These are phyloP conservation scores for Xerocomellus intermedius DNA, from an alignment of 768 basidiomycete species.

Conservation along the genomic window DNA sequence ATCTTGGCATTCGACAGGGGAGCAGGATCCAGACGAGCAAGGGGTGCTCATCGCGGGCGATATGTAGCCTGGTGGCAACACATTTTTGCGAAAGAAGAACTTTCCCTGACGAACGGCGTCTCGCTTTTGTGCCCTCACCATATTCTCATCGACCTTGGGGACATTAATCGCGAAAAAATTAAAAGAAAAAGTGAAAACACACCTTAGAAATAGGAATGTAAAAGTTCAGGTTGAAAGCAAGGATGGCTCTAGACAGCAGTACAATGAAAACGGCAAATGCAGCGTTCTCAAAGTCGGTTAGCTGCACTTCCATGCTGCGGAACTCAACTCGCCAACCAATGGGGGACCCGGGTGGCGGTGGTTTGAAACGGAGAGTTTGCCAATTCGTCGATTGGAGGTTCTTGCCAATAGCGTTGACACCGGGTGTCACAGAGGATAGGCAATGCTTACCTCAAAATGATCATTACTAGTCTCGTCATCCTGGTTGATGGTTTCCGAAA, in stretches of 20 bases:
- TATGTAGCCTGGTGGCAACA: conserved; percentile 58
- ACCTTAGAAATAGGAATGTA: conserved; percentile 98
- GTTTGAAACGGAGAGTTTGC: conserved; percentile 99
- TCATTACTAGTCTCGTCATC: conserved; percentile 86
- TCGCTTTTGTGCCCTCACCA: conserved; percentile 83
- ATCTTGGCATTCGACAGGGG: conserved; percentile 35
- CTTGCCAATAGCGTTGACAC: conserved; percentile 37
- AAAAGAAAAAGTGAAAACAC: neutral
- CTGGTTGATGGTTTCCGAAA: conserved; percentile 90
- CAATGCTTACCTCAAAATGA: conserved; percentile 82
- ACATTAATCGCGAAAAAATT: neutral
- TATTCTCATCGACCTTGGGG: conserved; percentile 91
- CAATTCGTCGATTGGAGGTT: conserved; percentile 99
- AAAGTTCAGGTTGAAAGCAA: conserved; percentile 88
- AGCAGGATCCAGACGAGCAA: conserved; percentile 43
- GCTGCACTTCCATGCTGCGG: conserved; percentile 97
- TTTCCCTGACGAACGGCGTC: conserved; percentile 71
- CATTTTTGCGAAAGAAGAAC: conserved; percentile 88
- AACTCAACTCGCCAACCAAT: conserved; percentile 99
- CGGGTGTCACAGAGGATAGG: neutral
- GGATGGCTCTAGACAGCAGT: conserved; percentile 88
- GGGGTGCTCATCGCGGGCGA: conserved; percentile 40
- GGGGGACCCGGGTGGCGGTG: conserved; percentile 86
- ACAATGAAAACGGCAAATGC: conserved; percentile 95
- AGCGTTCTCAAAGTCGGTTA: conserved; percentile 99